A percentile compares a stretch with the other conserved stretches of the same genome.
Conservation (phyloP, 106 monocot genomes). For the Agapanthus africanus region DNA sequence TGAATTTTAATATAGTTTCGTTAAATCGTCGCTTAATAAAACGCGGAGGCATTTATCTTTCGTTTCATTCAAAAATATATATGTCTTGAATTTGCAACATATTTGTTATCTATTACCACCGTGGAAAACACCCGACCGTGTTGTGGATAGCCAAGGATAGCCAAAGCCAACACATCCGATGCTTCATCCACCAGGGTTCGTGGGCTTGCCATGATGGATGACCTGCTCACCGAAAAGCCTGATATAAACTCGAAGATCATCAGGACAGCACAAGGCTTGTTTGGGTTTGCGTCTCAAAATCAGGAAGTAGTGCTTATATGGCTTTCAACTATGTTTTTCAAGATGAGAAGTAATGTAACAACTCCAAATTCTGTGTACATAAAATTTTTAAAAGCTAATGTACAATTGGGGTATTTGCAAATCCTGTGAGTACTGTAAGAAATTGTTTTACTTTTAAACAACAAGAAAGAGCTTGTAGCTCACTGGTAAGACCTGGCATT, state of each 20-base stretch:
- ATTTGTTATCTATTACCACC: conserved; percentile 41
- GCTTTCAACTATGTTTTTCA: conserved; percentile 15
- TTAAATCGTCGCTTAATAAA: no score
- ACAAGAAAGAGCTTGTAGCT: no score
- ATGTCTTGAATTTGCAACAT: no score
- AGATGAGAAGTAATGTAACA: conserved; percentile 11
- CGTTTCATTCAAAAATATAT: no score
- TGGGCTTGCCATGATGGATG: conserved; percentile 17
- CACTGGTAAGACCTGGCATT: no score
- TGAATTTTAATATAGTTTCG: no score
- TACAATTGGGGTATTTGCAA: no score
- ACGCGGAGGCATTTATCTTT: no score
- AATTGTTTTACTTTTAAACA: no score
- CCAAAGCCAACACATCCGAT: neutral
- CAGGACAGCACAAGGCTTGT: conserved; percentile 32
- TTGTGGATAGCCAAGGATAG: conserved; percentile 18
- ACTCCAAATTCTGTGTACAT: no score
- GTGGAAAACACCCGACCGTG: conserved; percentile 19
- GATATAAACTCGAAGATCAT: conserved; percentile 10
- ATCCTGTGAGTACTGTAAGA: no score
- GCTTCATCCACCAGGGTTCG: neutral
- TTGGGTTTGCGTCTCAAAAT: conserved; percentile 10
- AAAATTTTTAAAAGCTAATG: no score
- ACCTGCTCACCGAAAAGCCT: conserved; percentile 32
- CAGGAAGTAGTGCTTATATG: conserved; percentile 1